phyloP scores from a whole-genome alignment of 176 grass and related monocot genomes.

The Lolium perenne region DNA sequence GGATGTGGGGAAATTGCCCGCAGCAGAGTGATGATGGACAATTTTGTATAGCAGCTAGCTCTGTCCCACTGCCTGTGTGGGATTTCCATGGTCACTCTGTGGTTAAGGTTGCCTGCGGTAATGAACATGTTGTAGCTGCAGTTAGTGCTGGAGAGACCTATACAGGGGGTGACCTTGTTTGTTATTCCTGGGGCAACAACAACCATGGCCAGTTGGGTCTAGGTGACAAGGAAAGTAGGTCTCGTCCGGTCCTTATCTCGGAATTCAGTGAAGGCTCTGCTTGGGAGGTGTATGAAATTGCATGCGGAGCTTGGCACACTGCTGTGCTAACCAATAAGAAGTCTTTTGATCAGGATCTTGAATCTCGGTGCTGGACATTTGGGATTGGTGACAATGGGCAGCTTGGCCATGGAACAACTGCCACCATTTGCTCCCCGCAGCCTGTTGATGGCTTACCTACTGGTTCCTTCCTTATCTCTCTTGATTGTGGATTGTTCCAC shows the following conservation, averaged over 20 bases:
- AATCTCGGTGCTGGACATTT: conserved; percentile 95
- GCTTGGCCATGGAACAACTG: conserved; percentile 90
- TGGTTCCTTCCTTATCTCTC: conserved; percentile 79
- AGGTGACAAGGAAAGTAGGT: conserved; percentile 78
- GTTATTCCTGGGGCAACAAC: conserved; percentile 93
- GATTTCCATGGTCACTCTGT: conserved; percentile 87
- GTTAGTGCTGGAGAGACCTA: conserved; percentile 80
- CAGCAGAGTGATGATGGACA: conserved; percentile 67
- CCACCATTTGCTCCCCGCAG: conserved; percentile 61
- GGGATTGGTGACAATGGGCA: conserved; percentile 92
- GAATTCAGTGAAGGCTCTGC: conserved; percentile 69
- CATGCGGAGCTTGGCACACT: conserved; percentile 87
- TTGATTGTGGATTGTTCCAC: conserved; percentile 97
- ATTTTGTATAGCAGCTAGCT: conserved; percentile 58
- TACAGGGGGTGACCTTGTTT: conserved; percentile 66
- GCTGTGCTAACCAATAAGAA: conserved; percentile 85
- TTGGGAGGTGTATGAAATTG: conserved; percentile 96
- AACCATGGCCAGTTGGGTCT: conserved; percentile 90
- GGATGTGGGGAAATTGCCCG: conserved; percentile 95
- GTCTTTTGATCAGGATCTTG: conserved; percentile 74
- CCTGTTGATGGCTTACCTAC: conserved; percentile 76
- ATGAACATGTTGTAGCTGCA: conserved; percentile 91
- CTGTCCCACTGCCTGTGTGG: conserved; percentile 82
- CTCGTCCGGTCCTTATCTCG: conserved; percentile 63
- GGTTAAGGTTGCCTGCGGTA: conserved; percentile 95